Evolutionary conservation across 75 land plant genomes (phyloP).

Genomic region (Cupressus sempervirens): DNA sequence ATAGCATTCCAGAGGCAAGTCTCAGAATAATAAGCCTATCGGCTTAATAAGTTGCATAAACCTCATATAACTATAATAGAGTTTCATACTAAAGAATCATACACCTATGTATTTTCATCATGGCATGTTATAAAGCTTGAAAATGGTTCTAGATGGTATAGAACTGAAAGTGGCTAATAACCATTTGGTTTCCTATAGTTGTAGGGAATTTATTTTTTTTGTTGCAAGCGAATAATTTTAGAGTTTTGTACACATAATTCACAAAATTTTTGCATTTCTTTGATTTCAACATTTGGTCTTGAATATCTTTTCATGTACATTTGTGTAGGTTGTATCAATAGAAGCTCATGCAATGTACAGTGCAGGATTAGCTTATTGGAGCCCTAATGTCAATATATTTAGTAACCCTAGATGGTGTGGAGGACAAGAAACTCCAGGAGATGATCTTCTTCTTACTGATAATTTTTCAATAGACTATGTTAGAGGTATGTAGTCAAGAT

Average conservation of each 20-base stretch:
- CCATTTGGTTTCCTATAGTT: too few relatives aligned
- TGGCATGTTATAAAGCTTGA: neutral
- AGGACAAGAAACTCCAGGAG: slow-evolving; percentile 93
- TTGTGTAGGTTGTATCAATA: slow-evolving; percentile 73
- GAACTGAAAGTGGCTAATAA: too few relatives aligned
- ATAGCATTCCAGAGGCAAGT: too few relatives aligned
- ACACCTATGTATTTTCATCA: too few relatives aligned
- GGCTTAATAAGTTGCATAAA: too few relatives aligned
- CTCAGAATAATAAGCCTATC: too few relatives aligned
- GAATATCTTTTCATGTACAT: neutral
- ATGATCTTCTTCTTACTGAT: slow-evolving; percentile 63
- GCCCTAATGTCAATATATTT: slow-evolving; percentile 82
- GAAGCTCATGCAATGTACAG: slow-evolving; percentile 96
- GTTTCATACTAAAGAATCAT: neutral
- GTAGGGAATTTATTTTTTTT: neutral
- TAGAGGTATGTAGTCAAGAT: slow-evolving; percentile 55
- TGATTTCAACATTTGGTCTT: neutral
- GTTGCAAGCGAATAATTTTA: neutral
- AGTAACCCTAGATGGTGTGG: slow-evolving; percentile 95
- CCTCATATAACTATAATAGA: neutral
- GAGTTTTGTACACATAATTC: neutral
- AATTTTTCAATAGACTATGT: slow-evolving; percentile 59
- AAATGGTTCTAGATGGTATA: neutral
- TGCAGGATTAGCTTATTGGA: slow-evolving; percentile 77
- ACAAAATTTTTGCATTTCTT: too few relatives aligned